These are phyloP conservation scores for Lathyrus oleraceus DNA, from an alignment of 306 rosid genomes.

Conservation along the genomic window DNA sequence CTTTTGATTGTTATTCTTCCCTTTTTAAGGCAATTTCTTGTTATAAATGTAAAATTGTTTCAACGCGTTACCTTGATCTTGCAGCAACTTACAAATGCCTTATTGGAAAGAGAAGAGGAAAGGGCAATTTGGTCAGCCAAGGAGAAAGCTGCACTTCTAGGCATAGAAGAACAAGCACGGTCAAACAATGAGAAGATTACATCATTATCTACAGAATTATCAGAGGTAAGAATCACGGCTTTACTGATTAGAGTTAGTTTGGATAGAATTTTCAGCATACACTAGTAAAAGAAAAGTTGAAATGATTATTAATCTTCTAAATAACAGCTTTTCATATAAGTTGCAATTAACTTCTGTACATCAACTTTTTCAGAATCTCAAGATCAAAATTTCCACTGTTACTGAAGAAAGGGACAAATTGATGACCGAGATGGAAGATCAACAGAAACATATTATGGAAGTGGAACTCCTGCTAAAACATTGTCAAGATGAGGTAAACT, in stretches of 20 bases:
- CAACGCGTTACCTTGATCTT: slow-evolving; percentile 38
- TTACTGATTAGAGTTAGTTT: slow-evolving; percentile 13
- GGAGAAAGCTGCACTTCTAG: slow-evolving; percentile 68
- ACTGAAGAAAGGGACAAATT: slow-evolving; percentile 61
- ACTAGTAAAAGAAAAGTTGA: neutral
- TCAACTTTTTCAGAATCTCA: slow-evolving; percentile 42
- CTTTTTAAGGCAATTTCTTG: slow-evolving; percentile 9
- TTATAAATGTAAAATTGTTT: slow-evolving; percentile 25
- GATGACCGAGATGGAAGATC: slow-evolving; percentile 52
- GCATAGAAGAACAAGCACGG: slow-evolving; percentile 64
- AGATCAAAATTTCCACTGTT: slow-evolving; percentile 45
- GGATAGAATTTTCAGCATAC: neutral
- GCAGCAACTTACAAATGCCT: slow-evolving; percentile 88
- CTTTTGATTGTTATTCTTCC: slow-evolving; percentile 22
- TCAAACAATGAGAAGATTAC: slow-evolving; percentile 46
- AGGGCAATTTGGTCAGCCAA: slow-evolving; percentile 82
- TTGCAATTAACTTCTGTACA: neutral
- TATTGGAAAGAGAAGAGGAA: slow-evolving; percentile 90
- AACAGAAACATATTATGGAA: slow-evolving; percentile 49
- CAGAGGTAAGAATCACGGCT: slow-evolving; percentile 52
- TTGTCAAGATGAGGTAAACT: slow-evolving; percentile 53
- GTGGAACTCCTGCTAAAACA: slow-evolving; percentile 44
- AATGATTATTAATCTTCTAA: neutral
- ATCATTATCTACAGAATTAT: slow-evolving; percentile 58
- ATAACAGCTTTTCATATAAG: neutral